Base-by-base conservation (phyloP, 2,329 filamentous ascomycete genomes). In the Xylariaceae sp. region DNA sequence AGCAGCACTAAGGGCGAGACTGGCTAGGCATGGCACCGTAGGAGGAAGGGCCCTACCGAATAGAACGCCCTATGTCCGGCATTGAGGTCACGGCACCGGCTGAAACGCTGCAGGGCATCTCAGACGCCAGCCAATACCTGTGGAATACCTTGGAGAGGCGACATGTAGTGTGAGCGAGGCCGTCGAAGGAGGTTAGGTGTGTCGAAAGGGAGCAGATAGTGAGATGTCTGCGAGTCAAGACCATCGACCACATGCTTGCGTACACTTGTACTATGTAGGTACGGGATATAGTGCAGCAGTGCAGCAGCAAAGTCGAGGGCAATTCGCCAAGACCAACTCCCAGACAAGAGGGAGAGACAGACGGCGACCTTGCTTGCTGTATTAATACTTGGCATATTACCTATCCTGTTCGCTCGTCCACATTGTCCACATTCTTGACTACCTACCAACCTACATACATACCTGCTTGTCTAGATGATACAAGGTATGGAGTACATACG, bases 1-100 rank as follows among this genome's bases (percentile, higher is more conserved):
- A 57, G 53, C 39, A 51, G 37, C 60, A 55, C 56, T 44, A 62
- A 13, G 53, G 54, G 55, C 60, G 39, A 61, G 58, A 58, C 45
- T 51, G 59, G 59, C 59, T 63, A 62, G 59, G 18, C 57, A 34
- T 30, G 23, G 23, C 23, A 30, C 23, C 23, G 23, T 30, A 55
- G 49, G 55, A n/a, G 54, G 48, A 56, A 47, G 56, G 54, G 53
- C 37, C 17, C 47, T 58, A 55, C 37, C 15, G 42, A 45, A 45
- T n/a, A n/a, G 42, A n/a, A 45, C 7, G 5, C 13, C 17, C 4
- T n/a, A 5, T 9, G 30, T 15, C 23, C 42, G 15, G 42, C 30
- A 45, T 61, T 62, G 8, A 51, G 34, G 10, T 35, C 49, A 15
- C 11, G 18, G 23, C 23, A 34, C 13, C 23, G 49, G 30, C 49